Base-by-base conservation (phyloP, 2,329 filamentous ascomycete genomes). In the Trichophyton mentagrophytes region DNA sequence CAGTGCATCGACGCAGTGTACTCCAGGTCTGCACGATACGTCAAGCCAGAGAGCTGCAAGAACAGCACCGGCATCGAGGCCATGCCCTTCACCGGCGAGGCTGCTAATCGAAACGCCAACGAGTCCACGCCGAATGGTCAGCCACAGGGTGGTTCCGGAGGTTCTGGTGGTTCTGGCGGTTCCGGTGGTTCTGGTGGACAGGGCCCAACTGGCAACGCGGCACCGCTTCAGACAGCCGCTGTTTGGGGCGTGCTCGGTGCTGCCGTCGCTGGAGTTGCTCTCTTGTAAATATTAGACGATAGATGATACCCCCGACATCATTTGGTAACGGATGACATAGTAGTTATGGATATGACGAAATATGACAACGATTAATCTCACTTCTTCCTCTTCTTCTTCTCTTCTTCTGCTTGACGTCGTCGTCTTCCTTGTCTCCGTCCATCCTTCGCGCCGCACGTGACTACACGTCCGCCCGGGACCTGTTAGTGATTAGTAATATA, bases 1-100 rank as follows among this genome's bases (percentile, higher is more conserved):
- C 63, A 86, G 84, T 91, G 88, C 72, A 85, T 87, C 68, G 87
- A 91, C 67, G 82, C 90, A 65, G 85, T 82, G 27, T 85, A 91
- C 74, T 80, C 78, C 36, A 74, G 76, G 58, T 74, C 75, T 9
- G 77, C 81, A 3, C 75, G 78, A 17, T 75, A 80, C 15, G 69
- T 74, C 27, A 74, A 70, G 25, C 67, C 70, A 22, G 73, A 74
- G 46, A 72, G 79, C 61, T 89, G 86, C 78, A 75, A 73, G 64
- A 87, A 83, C 65, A 79, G 77, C 64, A 82, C 78, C 8, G 81
- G 79, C 38, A 75, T 88, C 51, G 76, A 74, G 3, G 76, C 79
- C 6, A 70, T 70, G 15, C 66, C 74, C 42, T 76, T 80, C 58
- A 67, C 72, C 6, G 74, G 73, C 3, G 67, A 65, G 7, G 69